Evolutionary conservation across 805 yeast species (phyloP).

Genomic region (Metschnikowia kunwiensis): DNA sequence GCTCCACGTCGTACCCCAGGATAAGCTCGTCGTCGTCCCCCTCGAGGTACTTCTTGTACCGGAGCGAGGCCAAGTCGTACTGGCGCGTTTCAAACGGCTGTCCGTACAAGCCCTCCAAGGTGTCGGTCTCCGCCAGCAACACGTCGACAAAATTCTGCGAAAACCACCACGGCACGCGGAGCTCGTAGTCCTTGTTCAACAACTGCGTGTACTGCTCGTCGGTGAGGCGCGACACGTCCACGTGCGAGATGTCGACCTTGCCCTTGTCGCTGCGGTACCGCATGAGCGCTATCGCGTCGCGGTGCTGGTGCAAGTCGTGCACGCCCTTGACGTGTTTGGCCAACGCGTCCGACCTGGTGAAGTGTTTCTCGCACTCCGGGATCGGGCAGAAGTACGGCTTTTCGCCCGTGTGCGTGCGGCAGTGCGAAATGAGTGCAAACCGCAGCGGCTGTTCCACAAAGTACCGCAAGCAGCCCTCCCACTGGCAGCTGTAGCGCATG

Average conservation of each 20-base stretch:
- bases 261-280: conserved; percentile 31
- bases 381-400: conserved; percentile 58
- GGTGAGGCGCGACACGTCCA: conserved; percentile 24
- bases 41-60: conserved; percentile 29
- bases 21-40: conserved; percentile 15
- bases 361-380: conserved; percentile 63
- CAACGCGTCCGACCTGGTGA: conserved; percentile 59
- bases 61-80: conserved; percentile 30
- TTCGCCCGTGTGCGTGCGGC: conserved; percentile 65
- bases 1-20: conserved; percentile 8
- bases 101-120: conserved; percentile 20
- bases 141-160: conserved; percentile 27
- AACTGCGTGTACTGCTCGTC: conserved; percentile 30
- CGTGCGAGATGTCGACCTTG: conserved; percentile 22
- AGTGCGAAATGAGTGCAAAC: conserved; percentile 59
- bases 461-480: conserved; percentile 56
- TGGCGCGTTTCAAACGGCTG: conserved; percentile 35
- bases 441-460: conserved; percentile 53
- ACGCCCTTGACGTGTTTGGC: conserved; percentile 60
- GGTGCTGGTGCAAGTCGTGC: conserved; percentile 49
- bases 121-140: conserved; percentile 18
- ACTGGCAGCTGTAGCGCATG: conserved; percentile 50
- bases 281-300: conserved; percentile 31
- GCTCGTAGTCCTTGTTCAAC: conserved; percentile 33
- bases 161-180: conserved; percentile 44